Evolutionary conservation across 352 stramenopile species (phyloP).

Genomic region (Phytopythium montanum): DNA sequence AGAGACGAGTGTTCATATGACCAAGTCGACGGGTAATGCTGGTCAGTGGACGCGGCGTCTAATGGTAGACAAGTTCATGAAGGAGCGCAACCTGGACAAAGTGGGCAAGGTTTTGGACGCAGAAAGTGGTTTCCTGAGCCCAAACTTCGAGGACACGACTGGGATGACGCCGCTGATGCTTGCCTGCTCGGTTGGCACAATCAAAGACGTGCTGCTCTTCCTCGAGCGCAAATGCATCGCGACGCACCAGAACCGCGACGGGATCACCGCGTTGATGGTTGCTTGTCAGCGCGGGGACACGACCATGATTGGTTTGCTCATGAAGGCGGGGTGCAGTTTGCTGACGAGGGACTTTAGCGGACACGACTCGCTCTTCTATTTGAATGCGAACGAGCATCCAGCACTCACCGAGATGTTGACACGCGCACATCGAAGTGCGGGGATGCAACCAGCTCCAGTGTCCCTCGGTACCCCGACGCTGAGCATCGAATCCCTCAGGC

Average conservation of each 20-base stretch:
- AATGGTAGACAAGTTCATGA: slow-evolving; percentile 40
- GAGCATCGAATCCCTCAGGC: background rate
- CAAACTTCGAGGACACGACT: slow-evolving; percentile 40
- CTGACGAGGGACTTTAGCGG: slow-evolving; percentile 43
- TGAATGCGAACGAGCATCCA: slow-evolving; percentile 39
- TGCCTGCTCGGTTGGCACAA: slow-evolving; percentile 18
- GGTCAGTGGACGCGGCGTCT: slow-evolving; percentile 10
- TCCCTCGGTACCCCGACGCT: slow-evolving; percentile 6
- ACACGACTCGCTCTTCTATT: slow-evolving; percentile 30
- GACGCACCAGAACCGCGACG: slow-evolving; percentile 42
- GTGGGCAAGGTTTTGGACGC: slow-evolving; percentile 33
- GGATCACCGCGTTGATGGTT: slow-evolving; percentile 40
- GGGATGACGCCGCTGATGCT: slow-evolving; percentile 50
- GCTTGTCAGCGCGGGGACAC: slow-evolving; percentile 39
- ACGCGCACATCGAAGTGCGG: slow-evolving; percentile 11
- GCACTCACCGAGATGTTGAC: slow-evolving; percentile 34
- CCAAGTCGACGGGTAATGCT: slow-evolving; percentile 14
- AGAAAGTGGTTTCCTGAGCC: slow-evolving; percentile 27
- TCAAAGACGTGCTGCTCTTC: slow-evolving; percentile 29
- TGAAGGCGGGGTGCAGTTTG: slow-evolving; percentile 30
- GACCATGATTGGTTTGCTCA: slow-evolving; percentile 32
- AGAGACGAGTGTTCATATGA: slow-evolving; percentile 12
- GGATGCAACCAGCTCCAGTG: slow-evolving; percentile 6
- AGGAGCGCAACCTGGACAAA: slow-evolving; percentile 18
- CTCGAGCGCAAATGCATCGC: slow-evolving; percentile 36